Evolutionary conservation across 306 rosid genomes (phyloP).

Genomic region (Cucurbita pepo): DNA sequence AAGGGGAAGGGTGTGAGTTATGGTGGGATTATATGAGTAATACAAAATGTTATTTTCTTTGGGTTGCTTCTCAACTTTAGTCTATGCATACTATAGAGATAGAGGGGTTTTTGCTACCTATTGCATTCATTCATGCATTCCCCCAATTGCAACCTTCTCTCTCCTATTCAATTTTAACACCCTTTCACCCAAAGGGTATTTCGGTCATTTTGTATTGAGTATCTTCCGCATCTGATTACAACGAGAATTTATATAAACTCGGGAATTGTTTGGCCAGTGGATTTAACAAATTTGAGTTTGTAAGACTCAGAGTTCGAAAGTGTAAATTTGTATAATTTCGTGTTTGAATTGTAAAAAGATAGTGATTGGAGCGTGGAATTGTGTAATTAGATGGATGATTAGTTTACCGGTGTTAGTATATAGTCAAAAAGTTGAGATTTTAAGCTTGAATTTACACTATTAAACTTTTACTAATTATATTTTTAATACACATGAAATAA

Average conservation of each 20-base stretch:
- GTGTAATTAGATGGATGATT: neutral
- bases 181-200: neutral
- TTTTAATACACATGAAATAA: too few species aligned
- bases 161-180: neutral
- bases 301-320: neutral
- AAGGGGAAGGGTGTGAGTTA: neutral
- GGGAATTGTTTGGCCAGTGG: neutral
- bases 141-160: neutral
- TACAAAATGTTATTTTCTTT: neutral
- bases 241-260: too few species aligned
- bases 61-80: conserved; percentile 2
- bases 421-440: too few species aligned
- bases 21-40: neutral
- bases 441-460: too few species aligned
- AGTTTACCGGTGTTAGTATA: neutral
- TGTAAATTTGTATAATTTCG: neutral
- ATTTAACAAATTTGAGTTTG: neutral
- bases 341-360: neutral
- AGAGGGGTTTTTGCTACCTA: neutral
- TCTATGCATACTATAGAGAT: neutral
- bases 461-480: too few species aligned
- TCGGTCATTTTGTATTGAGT: too few species aligned
- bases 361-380: neutral
- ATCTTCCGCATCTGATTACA: too few species aligned
- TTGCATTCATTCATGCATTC: neutral